A percentile compares a stretch with the other conserved stretches of the same genome.
phyloP scores from a whole-genome alignment of 2,329 filamentous ascomycete species.

The Sphaerulina populicola region DNA sequence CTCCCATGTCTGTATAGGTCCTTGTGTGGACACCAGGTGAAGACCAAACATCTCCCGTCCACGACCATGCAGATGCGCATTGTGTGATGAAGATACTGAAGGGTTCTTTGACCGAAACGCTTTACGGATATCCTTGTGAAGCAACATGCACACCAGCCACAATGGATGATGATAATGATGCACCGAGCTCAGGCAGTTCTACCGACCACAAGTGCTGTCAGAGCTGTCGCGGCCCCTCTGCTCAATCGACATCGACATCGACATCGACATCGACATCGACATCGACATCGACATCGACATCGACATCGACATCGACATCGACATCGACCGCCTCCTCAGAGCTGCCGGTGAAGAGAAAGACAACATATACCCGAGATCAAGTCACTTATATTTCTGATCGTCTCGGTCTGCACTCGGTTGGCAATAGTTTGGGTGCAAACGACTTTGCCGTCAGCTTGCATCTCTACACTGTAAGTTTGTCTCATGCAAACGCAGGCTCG shows the following conservation, averaged over 20 bases:
- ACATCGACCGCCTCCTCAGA: slow-evolving; percentile 22
- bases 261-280: no score
- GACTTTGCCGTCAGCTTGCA: slow-evolving; percentile 80
- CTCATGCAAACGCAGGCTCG: no score
- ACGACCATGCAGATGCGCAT: slow-evolving; percentile 72
- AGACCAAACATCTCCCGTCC: slow-evolving; percentile 69
- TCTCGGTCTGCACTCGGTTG: slow-evolving; percentile 75
- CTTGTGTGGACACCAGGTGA: slow-evolving; percentile 73
- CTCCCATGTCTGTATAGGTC: slow-evolving; percentile 37
- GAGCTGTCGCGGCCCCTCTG: slow-evolving; percentile 33
- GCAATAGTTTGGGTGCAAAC: slow-evolving; percentile 53
- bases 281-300: no score
- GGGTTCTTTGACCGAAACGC: slow-evolving; percentile 70
- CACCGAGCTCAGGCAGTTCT: slow-evolving; percentile 8
- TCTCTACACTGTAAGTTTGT: slow-evolving; percentile 41
- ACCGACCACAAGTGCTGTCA: slow-evolving; percentile 28
- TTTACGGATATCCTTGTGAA: slow-evolving; percentile 61
- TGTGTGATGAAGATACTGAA: slow-evolving; percentile 85
- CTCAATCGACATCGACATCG: neutral
- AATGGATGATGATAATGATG: neutral
- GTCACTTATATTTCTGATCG: slow-evolving; percentile 88
- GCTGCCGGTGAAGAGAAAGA: slow-evolving; percentile 37
- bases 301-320: neutral
- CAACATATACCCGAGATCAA: slow-evolving; percentile 58
- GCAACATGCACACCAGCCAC: slow-evolving; percentile 16